A percentile compares a stretch with the other conserved stretches of the same genome.
Evolutionary conservation across 768 basidiomycete genomes (phyloP).

Genomic region (Tulasnella sp.): DNA sequence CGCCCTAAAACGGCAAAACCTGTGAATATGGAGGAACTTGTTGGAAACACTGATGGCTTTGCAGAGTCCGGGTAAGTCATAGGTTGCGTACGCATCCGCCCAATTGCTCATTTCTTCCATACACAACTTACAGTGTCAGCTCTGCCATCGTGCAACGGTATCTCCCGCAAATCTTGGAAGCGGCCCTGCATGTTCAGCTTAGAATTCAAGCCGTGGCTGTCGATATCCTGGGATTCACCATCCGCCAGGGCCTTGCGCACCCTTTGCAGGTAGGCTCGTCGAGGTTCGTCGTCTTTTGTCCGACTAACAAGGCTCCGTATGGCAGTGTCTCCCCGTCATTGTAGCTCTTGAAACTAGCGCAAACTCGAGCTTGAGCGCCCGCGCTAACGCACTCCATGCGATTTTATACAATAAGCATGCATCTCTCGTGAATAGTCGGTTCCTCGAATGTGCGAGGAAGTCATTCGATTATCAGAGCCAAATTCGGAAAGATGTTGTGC

Average conservation of each 20-base stretch:
- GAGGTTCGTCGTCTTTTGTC: not conserved
- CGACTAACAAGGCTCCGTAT: not conserved
- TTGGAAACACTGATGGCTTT: slow-evolving; percentile 90
- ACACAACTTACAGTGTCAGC: slow-evolving; percentile 50
- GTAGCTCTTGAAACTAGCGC: slow-evolving; percentile 87
- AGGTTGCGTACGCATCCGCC: not conserved
- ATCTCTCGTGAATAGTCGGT: slow-evolving; percentile 77
- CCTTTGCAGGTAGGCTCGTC: slow-evolving; percentile 59
- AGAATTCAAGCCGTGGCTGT: slow-evolving; percentile 73
- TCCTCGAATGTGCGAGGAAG: slow-evolving; percentile 61
- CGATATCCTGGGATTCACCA: slow-evolving; percentile 83
- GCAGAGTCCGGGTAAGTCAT: slow-evolving; percentile 83
- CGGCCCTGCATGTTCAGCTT: slow-evolving; percentile 56
- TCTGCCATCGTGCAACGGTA: slow-evolving; percentile 94
- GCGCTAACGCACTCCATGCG: slow-evolving; percentile 69
- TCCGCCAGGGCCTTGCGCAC: slow-evolving; percentile 91
- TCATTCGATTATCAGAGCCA: slow-evolving; percentile 77
- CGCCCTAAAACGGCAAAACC: slow-evolving; percentile 30
- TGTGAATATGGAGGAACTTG: slow-evolving; percentile 85
- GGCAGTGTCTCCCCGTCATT: slow-evolving; percentile 78
- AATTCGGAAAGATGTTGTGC: slow-evolving; percentile 35
- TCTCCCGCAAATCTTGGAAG: slow-evolving; percentile 63
- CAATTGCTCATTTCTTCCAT: not conserved
- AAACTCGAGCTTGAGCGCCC: slow-evolving; percentile 42
- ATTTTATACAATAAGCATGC: slow-evolving; percentile 81